Base-by-base conservation (phyloP, 2,329 filamentous ascomycete genomes). In the Rhytidhysteron rufulum region DNA sequence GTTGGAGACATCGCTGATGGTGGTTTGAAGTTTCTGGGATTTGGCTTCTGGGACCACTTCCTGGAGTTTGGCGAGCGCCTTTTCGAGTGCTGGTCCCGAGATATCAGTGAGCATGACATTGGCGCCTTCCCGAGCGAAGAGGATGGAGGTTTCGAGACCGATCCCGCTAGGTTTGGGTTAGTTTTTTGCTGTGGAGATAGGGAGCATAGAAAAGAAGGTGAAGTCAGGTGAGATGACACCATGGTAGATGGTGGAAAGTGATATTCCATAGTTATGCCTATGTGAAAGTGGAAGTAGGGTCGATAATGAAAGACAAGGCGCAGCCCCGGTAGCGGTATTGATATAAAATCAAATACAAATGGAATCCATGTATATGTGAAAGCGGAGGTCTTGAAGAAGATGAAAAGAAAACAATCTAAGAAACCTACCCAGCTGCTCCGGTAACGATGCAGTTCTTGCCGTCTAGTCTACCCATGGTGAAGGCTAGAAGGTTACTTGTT, bases 111-210 rank as follows among this genome's bases (percentile, higher is more conserved):
- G 82, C 50, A 95, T 72, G 41, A 96, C 81, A 47, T 79, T 85
- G 58, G 88, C 90, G 47, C 89, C 90, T 72, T 96, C 90, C 49
- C 85, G 85, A 44, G 83, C 85, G 60, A 96, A 95, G 43, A 95
- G 85, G 53, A 96, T 90, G 41, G 79, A 80, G 2, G 90, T 95
- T 72, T 96, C 89, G 35, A 96, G 85, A 51, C 90, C 90, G 59
- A 96, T 96, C 59, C 90, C 90, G 59, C 90, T 90, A 58, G 17
- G 25, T 17, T 37, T 8, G 19, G 2, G 11, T 20, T 45, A 62
- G 55, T 31, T 18, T 13, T 34, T n/a, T 30, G 8, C 16, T 8
- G 15, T 33, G 27, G 25, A 35, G 6, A 13, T 20, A 22, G 20
- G 17, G 15, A 34, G 5, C 15, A 34, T 22, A n/a, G 20, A 36